These are phyloP conservation scores for Climacium dendroides DNA, from an alignment of 225 moss, liverwort and hornwort genomes.

Conservation along the genomic window DNA sequence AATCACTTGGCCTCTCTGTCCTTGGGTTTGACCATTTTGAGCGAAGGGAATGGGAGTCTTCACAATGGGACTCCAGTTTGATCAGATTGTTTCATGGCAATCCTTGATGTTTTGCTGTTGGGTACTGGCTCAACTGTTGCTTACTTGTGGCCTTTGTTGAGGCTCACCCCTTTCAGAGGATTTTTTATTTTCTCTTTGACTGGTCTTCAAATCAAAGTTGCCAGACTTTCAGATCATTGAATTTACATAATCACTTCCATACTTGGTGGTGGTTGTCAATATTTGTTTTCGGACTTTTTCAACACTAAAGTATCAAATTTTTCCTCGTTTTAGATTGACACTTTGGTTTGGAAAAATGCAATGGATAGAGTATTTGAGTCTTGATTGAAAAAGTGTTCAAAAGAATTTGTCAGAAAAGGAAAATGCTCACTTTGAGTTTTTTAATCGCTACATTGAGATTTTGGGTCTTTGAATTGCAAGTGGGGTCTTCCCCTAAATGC, in stretches of 20 bases:
- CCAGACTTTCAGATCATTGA: neutral
- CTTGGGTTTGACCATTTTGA: too few relatives aligned
- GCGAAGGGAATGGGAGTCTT: too few relatives aligned
- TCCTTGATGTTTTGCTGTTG: neutral
- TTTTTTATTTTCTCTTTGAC: neutral
- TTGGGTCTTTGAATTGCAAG: neutral
- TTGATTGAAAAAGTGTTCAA: neutral
- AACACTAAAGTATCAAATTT: neutral
- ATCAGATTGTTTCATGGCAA: neutral
- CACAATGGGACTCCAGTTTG: neutral
- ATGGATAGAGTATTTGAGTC: too few relatives aligned
- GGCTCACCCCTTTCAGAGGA: neutral
- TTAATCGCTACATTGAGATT: neutral
- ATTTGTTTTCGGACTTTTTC: neutral
- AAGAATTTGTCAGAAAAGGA: neutral
- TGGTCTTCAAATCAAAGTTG: neutral
- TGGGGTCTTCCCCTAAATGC: neutral
- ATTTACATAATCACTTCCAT: neutral
- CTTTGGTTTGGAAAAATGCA: neutral
- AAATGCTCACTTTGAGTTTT: neutral
- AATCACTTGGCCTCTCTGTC: too few relatives aligned
- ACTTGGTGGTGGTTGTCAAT: neutral
- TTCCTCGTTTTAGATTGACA: neutral
- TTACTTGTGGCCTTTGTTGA: neutral
- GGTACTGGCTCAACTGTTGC: neutral